Conservation (phyloP, 129 eudicot genomes). For the Arctium lappa region DNA sequence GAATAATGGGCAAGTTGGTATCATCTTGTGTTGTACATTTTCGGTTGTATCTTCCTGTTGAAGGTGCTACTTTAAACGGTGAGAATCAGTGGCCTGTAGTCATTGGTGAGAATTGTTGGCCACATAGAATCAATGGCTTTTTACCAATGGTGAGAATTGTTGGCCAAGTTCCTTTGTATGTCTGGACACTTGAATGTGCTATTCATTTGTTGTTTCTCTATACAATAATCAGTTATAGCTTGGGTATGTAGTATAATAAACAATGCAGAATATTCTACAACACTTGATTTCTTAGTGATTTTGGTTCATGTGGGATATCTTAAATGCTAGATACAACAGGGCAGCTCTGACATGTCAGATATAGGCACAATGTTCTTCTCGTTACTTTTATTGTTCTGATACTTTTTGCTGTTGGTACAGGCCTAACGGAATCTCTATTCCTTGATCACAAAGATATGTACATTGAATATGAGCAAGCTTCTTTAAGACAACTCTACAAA, state of each 20-base stretch:
- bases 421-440: conserved; percentile 91
- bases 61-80: too few relatives aligned
- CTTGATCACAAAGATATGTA: conserved; percentile 85
- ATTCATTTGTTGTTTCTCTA: not conserved
- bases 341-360: not conserved
- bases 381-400: conserved; percentile 15
- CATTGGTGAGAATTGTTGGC: too few relatives aligned
- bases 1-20: too few relatives aligned
- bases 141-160: too few relatives aligned
- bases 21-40: too few relatives aligned
- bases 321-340: conserved; percentile 7
- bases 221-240: not conserved
- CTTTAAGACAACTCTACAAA: conserved; percentile 83
- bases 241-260: not conserved
- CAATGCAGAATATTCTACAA: not conserved
- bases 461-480: conserved; percentile 90
- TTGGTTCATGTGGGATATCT: not conserved
- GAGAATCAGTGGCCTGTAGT: too few relatives aligned
- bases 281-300: not conserved
- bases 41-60: too few relatives aligned
- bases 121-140: too few relatives aligned
- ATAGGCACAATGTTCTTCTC: conserved; percentile 4
- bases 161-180: too few relatives aligned
- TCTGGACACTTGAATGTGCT: too few relatives aligned
- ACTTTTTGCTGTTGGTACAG: conserved; percentile 38